phyloP scores from a whole-genome alignment of 306 rosid genomes.

The Castanea mollissima region DNA sequence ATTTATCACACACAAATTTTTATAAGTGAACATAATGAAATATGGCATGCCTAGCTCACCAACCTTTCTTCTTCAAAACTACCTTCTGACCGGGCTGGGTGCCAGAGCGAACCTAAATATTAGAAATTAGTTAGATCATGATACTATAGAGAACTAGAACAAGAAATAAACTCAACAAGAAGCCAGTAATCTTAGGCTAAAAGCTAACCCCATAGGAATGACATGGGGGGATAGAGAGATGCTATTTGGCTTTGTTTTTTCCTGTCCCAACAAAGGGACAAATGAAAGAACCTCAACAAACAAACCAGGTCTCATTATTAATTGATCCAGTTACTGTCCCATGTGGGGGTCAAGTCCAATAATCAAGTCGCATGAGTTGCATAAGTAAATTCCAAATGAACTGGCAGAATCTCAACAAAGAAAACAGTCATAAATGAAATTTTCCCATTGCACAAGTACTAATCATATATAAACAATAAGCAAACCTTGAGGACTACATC shows the following conservation, averaged over 20 bases:
- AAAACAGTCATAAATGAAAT: not conserved
- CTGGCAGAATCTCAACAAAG: not conserved
- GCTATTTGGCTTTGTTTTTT: too few relatives aligned
- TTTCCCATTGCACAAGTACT: slow-evolving; percentile 11
- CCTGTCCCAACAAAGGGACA: too few relatives aligned
- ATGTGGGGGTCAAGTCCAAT: too few relatives aligned
- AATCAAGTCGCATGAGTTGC: too few relatives aligned
- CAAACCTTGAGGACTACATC: too few relatives aligned
- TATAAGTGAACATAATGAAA: not conserved
- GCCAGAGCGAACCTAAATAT: slow-evolving; percentile 70
- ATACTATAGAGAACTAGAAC: not conserved
- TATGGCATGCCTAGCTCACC: slow-evolving; percentile 4
- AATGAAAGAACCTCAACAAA: too few relatives aligned
- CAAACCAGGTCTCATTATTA: too few relatives aligned
- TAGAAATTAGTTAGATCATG: not conserved
- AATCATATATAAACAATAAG: slow-evolving; percentile 22
- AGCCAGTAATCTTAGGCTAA: too few relatives aligned
- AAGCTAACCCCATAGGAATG: too few relatives aligned
- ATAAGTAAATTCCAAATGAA: not conserved
- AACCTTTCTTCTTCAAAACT: slow-evolving; percentile 93
- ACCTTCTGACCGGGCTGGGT: slow-evolving; percentile 91
- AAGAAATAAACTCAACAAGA: not conserved
- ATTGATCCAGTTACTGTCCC: too few relatives aligned
- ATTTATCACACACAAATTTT: too few relatives aligned
- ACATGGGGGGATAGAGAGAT: too few relatives aligned